Evolutionary conservation across 2,329 filamentous ascomycete species (phyloP), one percentile per base, ranked within the genome.

Genomic region (Fusarium aywerte): DNA sequence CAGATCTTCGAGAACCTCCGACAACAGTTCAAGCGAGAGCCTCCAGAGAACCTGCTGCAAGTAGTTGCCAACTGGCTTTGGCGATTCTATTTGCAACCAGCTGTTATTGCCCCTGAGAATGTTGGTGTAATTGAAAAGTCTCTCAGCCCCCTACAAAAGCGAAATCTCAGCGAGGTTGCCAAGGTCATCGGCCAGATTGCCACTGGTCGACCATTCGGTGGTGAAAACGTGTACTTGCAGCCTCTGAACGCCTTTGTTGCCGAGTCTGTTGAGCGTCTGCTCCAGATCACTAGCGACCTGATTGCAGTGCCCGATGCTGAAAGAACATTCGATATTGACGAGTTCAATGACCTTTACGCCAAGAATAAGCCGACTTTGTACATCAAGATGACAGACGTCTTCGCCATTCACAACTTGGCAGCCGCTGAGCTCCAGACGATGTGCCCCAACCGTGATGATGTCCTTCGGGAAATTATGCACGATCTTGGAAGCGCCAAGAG

Each of bases 341-440:
- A 98, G 77, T 99, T 96, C 86, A 98, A 97, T 76, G 96, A 99
- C 75, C 85, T 99, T 8, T 98, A 98, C 76, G 92, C 95, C 57
- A 94, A 96, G 77, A 96, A 93, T 67, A 97, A 97, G 79, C 96
- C 96, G 8, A 98, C 95, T 0, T 84, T 99, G n/a, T 99, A 98
- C 82, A 97, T 99, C 83, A 99, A 99, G 81, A 95, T 99, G 87
- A 88, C 92, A 16, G 96, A 99, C 77, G 94, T 99, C 58, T 98
- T 99, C 77, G 92, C 95, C 47, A 95, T 99, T 60, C 96, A 99
- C 80, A 93, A 90, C 67, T 85, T 98, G 21, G 87, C 98, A 54
- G 90, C 92, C 4, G 85, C 89, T 23, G 93, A 98, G 71, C 87
- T 97, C 47, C 82, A 89, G 7, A 84, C 84, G 58, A 89, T 98